phyloP scores from a whole-genome alignment of 148 eudicot species.

The Arbutus unedo region DNA sequence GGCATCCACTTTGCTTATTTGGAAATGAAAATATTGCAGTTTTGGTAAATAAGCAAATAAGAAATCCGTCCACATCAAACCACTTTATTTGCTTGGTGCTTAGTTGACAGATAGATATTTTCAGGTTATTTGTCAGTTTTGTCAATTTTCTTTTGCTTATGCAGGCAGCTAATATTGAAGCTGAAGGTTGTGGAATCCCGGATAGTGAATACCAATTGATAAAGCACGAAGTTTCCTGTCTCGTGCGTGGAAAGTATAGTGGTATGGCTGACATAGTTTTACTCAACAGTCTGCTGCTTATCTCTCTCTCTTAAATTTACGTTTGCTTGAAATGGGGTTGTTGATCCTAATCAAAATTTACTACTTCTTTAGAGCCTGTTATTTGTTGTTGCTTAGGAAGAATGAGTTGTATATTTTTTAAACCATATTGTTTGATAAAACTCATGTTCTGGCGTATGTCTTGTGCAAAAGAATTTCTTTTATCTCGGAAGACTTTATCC shows the following conservation, averaged over 20 bases:
- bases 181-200: slow-evolving; percentile 56
- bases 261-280: slow-evolving; percentile 34
- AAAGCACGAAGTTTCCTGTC: slow-evolving; percentile 42
- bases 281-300: neutral
- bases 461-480: neutral
- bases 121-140: neutral
- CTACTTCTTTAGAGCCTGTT: neutral
- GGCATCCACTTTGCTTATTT: neutral
- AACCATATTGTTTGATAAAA: neutral
- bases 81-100: neutral
- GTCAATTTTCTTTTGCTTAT: slow-evolving; percentile 23
- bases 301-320: neutral
- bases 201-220: slow-evolving; percentile 47
- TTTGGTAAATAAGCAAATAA: neutral
- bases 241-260: slow-evolving; percentile 60
- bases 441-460: neutral
- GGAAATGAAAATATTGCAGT: neutral
- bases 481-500: neutral
- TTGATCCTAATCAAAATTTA: neutral
- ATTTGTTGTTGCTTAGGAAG: neutral
- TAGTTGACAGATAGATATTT: neutral
- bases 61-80: neutral
- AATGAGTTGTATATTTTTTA: neutral
- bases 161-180: slow-evolving; percentile 73
- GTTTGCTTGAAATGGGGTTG: neutral